A percentile compares a stretch with the other conserved stretches of the same genome.
These are phyloP conservation scores for Spiraea crenata DNA, from an alignment of 331 rosid genomes.

Conservation along the genomic window DNA sequence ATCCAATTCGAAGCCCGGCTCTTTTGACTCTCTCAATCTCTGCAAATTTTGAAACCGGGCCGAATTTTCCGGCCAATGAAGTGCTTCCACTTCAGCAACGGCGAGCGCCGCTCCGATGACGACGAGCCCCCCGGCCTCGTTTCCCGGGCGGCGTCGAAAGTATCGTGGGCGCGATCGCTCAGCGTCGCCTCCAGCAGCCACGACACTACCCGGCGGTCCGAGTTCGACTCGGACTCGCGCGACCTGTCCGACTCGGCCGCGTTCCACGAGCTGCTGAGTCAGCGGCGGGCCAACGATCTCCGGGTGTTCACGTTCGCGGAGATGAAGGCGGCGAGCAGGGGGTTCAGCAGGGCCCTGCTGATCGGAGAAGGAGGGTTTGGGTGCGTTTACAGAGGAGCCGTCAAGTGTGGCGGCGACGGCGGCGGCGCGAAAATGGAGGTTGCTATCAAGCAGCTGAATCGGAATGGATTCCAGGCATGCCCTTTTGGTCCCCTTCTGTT, in stretches of 20 bases:
- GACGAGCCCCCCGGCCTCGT: conserved; percentile 41
- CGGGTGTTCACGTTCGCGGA: conserved; percentile 68
- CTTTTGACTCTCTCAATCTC: conserved; percentile 24
- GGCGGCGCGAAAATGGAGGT: conserved; percentile 46
- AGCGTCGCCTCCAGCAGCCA: conserved; percentile 74
- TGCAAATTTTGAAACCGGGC: not conserved
- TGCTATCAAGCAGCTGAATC: conserved; percentile 86
- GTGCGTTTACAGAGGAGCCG: conserved; percentile 63
- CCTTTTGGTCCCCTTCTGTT: not conserved
- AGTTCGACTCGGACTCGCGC: conserved; percentile 65
- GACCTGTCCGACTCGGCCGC: conserved; percentile 59
- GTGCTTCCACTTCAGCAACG: conserved; percentile 83
- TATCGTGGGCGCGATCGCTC: conserved; percentile 91
- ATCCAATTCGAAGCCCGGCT: conserved; percentile 9
- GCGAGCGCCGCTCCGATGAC: conserved; percentile 30
- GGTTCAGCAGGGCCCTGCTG: conserved; percentile 63
- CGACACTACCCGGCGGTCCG: conserved; percentile 60
- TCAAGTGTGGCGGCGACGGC: conserved; percentile 21
- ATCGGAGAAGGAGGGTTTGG: conserved; percentile 98
- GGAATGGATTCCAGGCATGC: conserved; percentile 90
- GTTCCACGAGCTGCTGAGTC: conserved; percentile 56
- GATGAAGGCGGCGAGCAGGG: conserved; percentile 77
- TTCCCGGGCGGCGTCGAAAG: conserved; percentile 53
- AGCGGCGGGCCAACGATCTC: conserved; percentile 70
- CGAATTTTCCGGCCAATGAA: conserved; percentile 43